Percentiles rank a stretch among this genome's conserved stretches.
Evolutionary conservation across 2,329 filamentous ascomycete species (phyloP).

Genomic region (Leptographium procerum): DNA sequence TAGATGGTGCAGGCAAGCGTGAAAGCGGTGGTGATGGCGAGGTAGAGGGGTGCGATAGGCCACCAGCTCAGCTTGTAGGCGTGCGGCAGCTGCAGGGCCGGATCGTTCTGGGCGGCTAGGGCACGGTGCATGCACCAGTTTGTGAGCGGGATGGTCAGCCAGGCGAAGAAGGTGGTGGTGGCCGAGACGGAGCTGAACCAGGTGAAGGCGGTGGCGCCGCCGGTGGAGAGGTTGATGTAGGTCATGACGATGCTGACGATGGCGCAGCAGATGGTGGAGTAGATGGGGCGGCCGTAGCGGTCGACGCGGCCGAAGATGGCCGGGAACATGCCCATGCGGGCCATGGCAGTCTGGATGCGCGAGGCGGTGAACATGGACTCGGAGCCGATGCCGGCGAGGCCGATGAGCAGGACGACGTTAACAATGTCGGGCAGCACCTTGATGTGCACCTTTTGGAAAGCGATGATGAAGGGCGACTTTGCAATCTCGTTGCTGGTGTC

Average conservation of each 20-base stretch:
- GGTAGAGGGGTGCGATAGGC: constrained; percentile 3
- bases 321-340: constrained; percentile 10
- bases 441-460: constrained; percentile 27
- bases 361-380: constrained; percentile 10
- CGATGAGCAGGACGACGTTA: constrained; percentile 34
- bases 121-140: constrained; percentile 10
- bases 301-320: constrained; percentile 9
- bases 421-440: constrained; percentile 46
- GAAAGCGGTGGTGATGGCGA: constrained; percentile 6
- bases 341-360: constrained; percentile 10
- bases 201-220: constrained; percentile 7
- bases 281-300: constrained; percentile 6
- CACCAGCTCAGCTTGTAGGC: constrained; percentile 8
- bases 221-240: constrained; percentile 9
- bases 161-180: constrained; percentile 9
- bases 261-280: constrained; percentile 2
- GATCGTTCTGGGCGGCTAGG: constrained; percentile 7
- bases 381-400: constrained; percentile 10
- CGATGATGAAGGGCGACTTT: constrained; percentile 30
- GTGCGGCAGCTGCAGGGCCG: constrained; percentile 4
- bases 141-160: constrained; percentile 10
- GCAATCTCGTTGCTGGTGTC: constrained; percentile 7
- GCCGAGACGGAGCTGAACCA: constrained; percentile 10
- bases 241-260: constrained; percentile 9
- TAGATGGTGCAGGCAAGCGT: constrained; percentile 6